Evolutionary conservation across 805 yeast genomes (phyloP).

Genomic region (Barnettozyma sp.): DNA sequence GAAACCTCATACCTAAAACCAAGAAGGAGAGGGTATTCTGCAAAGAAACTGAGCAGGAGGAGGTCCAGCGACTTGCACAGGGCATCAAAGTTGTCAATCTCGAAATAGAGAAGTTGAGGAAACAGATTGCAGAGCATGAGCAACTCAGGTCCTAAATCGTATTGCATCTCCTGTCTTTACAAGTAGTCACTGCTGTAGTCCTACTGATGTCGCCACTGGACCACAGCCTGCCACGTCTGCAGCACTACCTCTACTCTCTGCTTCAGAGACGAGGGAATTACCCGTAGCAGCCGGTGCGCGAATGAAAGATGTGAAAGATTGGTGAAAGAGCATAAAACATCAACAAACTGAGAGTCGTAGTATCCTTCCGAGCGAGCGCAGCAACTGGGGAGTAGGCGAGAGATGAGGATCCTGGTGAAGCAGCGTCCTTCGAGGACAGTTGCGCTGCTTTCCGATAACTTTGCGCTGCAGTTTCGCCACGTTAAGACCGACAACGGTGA

Average conservation of each 20-base stretch:
- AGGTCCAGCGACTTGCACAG: constrained; percentile 46
- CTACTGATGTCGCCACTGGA: too few species aligned
- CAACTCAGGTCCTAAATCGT: constrained; percentile 12
- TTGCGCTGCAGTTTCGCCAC: constrained; percentile 41
- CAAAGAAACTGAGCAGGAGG: constrained; percentile 57
- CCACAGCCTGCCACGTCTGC: too few species aligned
- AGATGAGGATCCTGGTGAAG: constrained; percentile 33
- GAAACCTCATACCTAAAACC: constrained; percentile 41
- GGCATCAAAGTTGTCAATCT: constrained; percentile 39
- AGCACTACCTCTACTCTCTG: too few species aligned
- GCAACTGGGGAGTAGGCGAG: too few species aligned
- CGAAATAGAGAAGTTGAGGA: constrained; percentile 37
- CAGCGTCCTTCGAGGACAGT: constrained; percentile 32
- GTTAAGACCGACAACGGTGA: constrained; percentile 26
- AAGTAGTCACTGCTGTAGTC: too few species aligned
- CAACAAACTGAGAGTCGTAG: too few species aligned
- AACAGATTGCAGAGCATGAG: constrained; percentile 28
- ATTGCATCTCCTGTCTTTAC: too few species aligned
- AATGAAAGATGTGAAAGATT: too few species aligned
- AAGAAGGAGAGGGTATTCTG: constrained; percentile 36
- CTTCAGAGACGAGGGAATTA: too few species aligned
- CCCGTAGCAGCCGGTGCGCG: too few species aligned
- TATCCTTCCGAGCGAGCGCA: too few species aligned
- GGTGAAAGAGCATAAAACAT: too few species aligned
- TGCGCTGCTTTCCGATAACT: constrained; percentile 36